Base-by-base conservation (phyloP, 2,329 filamentous ascomycete genomes). In the Trichoderma pleuroti region DNA sequence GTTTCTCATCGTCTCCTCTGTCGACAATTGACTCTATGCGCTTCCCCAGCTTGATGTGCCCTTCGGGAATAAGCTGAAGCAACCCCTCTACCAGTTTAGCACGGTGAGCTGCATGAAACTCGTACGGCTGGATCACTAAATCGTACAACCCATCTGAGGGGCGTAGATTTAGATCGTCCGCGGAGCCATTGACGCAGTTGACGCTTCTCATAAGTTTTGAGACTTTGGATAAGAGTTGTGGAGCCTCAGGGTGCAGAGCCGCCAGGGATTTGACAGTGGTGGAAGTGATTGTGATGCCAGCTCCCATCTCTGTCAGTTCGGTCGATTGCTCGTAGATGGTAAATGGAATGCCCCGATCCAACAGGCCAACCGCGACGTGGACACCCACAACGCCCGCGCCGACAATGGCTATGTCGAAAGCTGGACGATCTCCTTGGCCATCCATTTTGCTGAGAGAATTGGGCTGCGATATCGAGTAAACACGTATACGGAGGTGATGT, bases 321-420 rank as follows among this genome's bases (percentile, higher is more conserved):
- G 39, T 61, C 0, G 84, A 80, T 7, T 83, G 81, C 74, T 87
- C 86, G 73, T 85, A 87, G 4, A 87, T 70, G 0, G 77, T 83
- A 71, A 81, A 84, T 0, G 78, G 74, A 18, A 87, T 75, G 2
- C 77, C 76, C 42, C 84, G 83, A 2, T 78, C 78, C 52, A 83
- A 78, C 0, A 87, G 81, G 16, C 81, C 85, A 0, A 86, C 78
- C 0, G 84, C 84, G 0, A 87, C 80, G 18, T 82, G 81, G 11
- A 87, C 75, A 9, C 86, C 86, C 4, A 83, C 86, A 71, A 83
- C 87, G 74, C 81, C 88, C 68, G 79, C 87, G 73, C 82, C 88
- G 16, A 87, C 76, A 24, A 87, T 83, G 65, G 84, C 85, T 54
- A 86, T 61, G 80, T 82, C 21, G 5, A 70, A 26, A 6, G 54